Percentiles rank a stretch among this genome's conserved stretches.
Conservation (phyloP, 495 filamentous ascomycete species). For the Lasiosphaeria hispida region DNA sequence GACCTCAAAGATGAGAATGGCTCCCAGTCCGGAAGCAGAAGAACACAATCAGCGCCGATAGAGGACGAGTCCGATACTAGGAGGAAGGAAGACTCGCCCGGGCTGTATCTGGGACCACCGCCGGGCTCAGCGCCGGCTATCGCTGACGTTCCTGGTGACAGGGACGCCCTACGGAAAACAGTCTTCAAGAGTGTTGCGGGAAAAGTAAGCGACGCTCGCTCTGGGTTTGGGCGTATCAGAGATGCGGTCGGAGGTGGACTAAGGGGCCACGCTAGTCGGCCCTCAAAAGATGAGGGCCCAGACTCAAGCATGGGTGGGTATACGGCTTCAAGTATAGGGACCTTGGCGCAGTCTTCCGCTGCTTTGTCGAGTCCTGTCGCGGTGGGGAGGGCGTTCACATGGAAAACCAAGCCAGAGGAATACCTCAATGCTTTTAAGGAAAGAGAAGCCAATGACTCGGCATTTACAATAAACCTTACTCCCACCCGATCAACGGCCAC, state of each 20-base stretch:
- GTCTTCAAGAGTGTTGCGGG: slow-evolving; percentile 78
- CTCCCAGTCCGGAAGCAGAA: slow-evolving; percentile 48
- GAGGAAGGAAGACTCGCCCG: slow-evolving; percentile 43
- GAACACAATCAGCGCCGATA: slow-evolving; percentile 41
- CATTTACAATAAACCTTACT: slow-evolving; percentile 3
- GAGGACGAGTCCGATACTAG: slow-evolving; percentile 47
- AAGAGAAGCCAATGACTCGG: slow-evolving; percentile 26
- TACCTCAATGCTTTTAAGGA: slow-evolving; percentile 44
- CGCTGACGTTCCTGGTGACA: slow-evolving; percentile 53
- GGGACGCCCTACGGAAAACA: slow-evolving; percentile 64
- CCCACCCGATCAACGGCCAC: not conserved
- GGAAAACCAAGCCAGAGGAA: slow-evolving; percentile 56
- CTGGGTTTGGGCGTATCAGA: slow-evolving; percentile 78
- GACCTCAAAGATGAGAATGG: slow-evolving; percentile 42
- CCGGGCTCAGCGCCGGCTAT: slow-evolving; percentile 41
- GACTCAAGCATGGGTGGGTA: slow-evolving; percentile 27
- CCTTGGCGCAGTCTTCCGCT: slow-evolving; percentile 38
- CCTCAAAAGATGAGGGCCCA: slow-evolving; percentile 45
- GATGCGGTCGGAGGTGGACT: slow-evolving; percentile 68
- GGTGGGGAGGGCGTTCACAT: slow-evolving; percentile 49
- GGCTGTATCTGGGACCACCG: slow-evolving; percentile 32
- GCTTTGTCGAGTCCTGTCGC: slow-evolving; percentile 34
- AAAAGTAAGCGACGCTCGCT: slow-evolving; percentile 77
- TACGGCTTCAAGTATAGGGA: slow-evolving; percentile 34
- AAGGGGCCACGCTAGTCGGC: slow-evolving; percentile 47